Conservation (phyloP, 75 land plant species). For the Ceratopteris richardii region DNA sequence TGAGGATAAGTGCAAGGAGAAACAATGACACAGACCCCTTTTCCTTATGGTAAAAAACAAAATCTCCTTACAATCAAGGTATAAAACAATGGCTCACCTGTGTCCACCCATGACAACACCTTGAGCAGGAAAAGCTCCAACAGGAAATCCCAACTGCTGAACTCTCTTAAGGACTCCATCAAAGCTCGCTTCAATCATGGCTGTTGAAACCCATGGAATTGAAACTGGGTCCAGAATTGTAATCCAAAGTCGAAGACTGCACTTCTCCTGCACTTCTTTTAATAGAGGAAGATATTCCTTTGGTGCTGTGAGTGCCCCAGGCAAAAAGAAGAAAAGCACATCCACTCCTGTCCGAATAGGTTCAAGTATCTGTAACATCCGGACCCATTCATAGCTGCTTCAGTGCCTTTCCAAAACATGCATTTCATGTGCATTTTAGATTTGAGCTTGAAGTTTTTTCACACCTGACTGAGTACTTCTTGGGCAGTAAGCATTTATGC, state of each 20-base stretch:
- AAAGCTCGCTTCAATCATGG: slow-evolving; percentile 22
- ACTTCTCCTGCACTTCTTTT: slow-evolving; percentile 14
- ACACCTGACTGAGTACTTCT: too few species aligned
- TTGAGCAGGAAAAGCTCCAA: slow-evolving; percentile 14
- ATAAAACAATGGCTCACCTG: slow-evolving; percentile 17
- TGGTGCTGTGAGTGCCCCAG: slow-evolving; percentile 28
- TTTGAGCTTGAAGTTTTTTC: too few species aligned
- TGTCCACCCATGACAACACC: slow-evolving; percentile 34
- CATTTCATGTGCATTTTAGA: too few species aligned
- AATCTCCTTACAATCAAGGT: background rate
- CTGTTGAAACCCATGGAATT: background rate
- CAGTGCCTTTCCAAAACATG: too few species aligned
- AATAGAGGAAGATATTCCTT: slow-evolving; percentile 21
- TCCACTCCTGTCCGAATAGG: slow-evolving; percentile 23
- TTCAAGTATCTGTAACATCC: slow-evolving; percentile 26
- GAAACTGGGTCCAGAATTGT: slow-evolving; percentile 23
- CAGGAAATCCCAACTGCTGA: slow-evolving; percentile 24
- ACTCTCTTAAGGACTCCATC: slow-evolving; percentile 23
- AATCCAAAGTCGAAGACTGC: slow-evolving; percentile 25
- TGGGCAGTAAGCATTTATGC: too few species aligned
- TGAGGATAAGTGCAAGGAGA: too few species aligned
- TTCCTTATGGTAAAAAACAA: background rate
- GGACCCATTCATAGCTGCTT: too few species aligned
- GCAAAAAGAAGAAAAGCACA: slow-evolving; percentile 17
- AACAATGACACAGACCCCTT: too few species aligned